Percentiles rank a stretch among this genome's conserved stretches.
Evolutionary conservation across 768 basidiomycete species (phyloP).

Genomic region (Trametes cinnabarina): DNA sequence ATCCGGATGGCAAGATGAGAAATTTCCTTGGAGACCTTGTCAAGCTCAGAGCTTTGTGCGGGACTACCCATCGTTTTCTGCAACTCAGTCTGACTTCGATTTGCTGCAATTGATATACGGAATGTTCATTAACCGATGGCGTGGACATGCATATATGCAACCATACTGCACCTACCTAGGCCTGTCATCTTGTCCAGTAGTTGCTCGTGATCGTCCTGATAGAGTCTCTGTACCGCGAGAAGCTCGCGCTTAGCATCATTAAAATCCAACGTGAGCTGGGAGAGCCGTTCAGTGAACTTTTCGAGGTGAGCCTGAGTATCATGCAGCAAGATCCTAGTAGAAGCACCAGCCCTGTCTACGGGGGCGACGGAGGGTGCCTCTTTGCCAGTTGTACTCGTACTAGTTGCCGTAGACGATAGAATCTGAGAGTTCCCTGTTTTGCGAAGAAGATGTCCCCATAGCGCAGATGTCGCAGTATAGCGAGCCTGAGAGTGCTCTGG

Average conservation of each 20-base stretch:
- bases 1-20: conserved; percentile 15
- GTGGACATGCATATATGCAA: conserved; percentile 21
- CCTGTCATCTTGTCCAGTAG: conserved; percentile 55
- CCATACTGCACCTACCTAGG: conserved; percentile 43
- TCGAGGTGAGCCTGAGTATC: conserved; percentile 74
- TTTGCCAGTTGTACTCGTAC: conserved; percentile 16
- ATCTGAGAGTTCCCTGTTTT: conserved; percentile 5
- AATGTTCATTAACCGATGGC: conserved; percentile 12
- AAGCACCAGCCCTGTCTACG: conserved; percentile 63
- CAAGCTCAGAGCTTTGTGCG: conserved; percentile 40
- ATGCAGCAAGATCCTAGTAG: conserved; percentile 68
- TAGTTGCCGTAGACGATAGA: background rate
- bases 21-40: conserved; percentile 20
- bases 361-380: conserved; percentile 40
- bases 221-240: conserved; percentile 50
- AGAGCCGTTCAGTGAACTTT: conserved; percentile 58
- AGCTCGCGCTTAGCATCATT: conserved; percentile 56
- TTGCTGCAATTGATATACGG: conserved; percentile 40
- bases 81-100: conserved; percentile 59
- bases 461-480: conserved; percentile 1
- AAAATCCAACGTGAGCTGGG: conserved; percentile 48
- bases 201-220: conserved; percentile 57
- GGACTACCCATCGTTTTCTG: conserved; percentile 58
- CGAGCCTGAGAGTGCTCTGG: background rate
- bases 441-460: conserved; percentile 22